These are phyloP conservation scores for Rhodotorula paludigena DNA, from an alignment of 768 basidiomycete genomes.

Conservation along the genomic window DNA sequence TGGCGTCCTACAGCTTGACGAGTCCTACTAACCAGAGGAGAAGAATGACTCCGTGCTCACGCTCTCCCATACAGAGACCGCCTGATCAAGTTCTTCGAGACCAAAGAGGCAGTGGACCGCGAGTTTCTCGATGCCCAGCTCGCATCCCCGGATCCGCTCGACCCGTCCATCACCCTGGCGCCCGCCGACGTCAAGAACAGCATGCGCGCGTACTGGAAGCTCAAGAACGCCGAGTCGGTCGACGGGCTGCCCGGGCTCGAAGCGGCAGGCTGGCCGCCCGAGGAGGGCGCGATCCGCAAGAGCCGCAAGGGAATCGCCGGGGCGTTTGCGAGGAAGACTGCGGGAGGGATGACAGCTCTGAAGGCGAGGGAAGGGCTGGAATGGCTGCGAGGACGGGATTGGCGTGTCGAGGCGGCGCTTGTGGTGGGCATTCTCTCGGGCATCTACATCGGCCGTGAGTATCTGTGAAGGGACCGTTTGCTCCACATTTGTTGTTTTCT, in stretches of 20 bases:
- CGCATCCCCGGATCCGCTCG: background rate
- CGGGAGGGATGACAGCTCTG: too few relatives aligned
- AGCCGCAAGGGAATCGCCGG: background rate
- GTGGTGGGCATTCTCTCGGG: too few relatives aligned
- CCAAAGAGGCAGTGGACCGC: background rate
- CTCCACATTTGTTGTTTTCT: too few relatives aligned
- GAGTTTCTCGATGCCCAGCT: background rate
- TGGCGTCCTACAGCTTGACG: too few relatives aligned
- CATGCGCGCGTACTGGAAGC: conserved; percentile 9
- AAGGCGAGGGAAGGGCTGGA: too few relatives aligned
- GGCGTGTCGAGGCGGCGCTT: too few relatives aligned
- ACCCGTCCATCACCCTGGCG: background rate
- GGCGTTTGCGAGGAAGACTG: background rate
- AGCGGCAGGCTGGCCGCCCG: conserved; percentile 1
- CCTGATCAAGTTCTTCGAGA: background rate
- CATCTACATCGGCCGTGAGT: too few relatives aligned
- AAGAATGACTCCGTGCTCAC: background rate
- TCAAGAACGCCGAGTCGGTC: conserved; percentile 12
- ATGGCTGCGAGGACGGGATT: too few relatives aligned
- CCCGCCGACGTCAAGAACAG: background rate
- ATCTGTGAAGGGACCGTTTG: too few relatives aligned
- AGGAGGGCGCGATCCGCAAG: conserved; percentile 11
- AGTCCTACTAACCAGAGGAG: too few relatives aligned
- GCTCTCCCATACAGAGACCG: background rate
- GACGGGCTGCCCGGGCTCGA: conserved; percentile 15